A percentile compares a stretch with the other conserved stretches of the same genome.
Evolutionary conservation across 495 filamentous ascomycete species (phyloP).

Genomic region (Sordaria brevicollis): DNA sequence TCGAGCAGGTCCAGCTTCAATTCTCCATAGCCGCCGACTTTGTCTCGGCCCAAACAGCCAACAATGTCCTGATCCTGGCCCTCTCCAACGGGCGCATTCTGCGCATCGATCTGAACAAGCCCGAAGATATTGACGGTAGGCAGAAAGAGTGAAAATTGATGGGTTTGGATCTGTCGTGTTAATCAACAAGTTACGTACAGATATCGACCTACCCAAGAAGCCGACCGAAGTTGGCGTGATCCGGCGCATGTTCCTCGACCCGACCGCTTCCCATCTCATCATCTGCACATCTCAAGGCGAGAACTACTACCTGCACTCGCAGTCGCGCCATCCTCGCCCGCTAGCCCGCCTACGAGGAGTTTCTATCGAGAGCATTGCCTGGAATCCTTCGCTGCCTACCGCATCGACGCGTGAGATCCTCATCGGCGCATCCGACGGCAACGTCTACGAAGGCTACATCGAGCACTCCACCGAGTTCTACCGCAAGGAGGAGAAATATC

Average conservation of each 20-base stretch:
- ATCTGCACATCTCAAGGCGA: conserved; percentile 86
- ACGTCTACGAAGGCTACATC: conserved; percentile 91
- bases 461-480: conserved; percentile 92
- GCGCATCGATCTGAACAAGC: conserved; percentile 85
- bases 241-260: conserved; percentile 91
- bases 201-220: conserved; percentile 95
- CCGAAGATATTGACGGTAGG: conserved; percentile 88
- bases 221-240: conserved; percentile 83
- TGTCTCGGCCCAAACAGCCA: conserved; percentile 90
- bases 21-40: conserved; percentile 89
- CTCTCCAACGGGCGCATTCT: conserved; percentile 81
- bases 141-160: conserved; percentile 3
- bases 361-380: conserved; percentile 77
- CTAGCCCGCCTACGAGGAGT: conserved; percentile 79
- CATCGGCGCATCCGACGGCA: conserved; percentile 81
- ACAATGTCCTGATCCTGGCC: conserved; percentile 90
- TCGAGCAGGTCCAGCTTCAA: conserved; percentile 81
- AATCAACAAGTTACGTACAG: conserved; percentile 31
- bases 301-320: conserved; percentile 95
- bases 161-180: neutral
- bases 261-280: conserved; percentile 87
- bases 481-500: conserved; percentile 84
- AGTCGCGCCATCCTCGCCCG: conserved; percentile 76
- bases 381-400: conserved; percentile 95
- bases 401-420: conserved; percentile 94